Conservation (phyloP, 129 eudicot genomes). For the Centaurea solstitialis region DNA sequence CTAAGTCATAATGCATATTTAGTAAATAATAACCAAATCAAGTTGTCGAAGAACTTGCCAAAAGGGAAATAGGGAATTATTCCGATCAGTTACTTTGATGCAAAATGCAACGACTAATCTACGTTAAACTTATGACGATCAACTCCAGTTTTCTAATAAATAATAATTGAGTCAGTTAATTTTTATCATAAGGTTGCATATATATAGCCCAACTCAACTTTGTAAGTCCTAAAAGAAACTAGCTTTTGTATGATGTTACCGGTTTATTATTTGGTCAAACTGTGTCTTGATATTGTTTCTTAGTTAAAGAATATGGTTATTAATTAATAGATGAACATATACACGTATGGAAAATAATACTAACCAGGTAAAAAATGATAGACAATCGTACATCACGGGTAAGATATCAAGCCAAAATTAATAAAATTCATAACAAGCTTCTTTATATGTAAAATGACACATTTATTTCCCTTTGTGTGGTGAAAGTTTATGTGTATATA, state of each 20-base stretch:
- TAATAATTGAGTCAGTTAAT: not conserved
- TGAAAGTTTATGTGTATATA: not conserved
- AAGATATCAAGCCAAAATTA: not conserved
- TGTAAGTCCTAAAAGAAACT: not conserved
- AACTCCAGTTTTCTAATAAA: not conserved
- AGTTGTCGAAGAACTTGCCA: not conserved
- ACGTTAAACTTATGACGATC: not conserved
- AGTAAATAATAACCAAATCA: not conserved
- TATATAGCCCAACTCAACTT: not conserved
- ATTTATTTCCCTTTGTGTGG: not conserved
- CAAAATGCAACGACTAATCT: not conserved
- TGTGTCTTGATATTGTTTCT: not conserved
- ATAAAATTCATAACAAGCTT: not conserved
- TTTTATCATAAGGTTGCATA: not conserved
- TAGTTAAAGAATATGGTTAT: not conserved
- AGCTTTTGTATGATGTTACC: not conserved
- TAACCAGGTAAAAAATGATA: not conserved
- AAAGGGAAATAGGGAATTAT: not conserved
- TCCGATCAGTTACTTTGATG: not conserved
- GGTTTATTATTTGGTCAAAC: not conserved
- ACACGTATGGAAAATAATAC: not conserved
- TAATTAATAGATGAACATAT: not conserved
- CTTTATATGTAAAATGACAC: not conserved
- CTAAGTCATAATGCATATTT: not conserved
- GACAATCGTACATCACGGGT: slow-evolving; percentile 1